Evolutionary conservation across 352 stramenopile species (phyloP).

Genomic region (Hyaloperonospora brassicae): DNA sequence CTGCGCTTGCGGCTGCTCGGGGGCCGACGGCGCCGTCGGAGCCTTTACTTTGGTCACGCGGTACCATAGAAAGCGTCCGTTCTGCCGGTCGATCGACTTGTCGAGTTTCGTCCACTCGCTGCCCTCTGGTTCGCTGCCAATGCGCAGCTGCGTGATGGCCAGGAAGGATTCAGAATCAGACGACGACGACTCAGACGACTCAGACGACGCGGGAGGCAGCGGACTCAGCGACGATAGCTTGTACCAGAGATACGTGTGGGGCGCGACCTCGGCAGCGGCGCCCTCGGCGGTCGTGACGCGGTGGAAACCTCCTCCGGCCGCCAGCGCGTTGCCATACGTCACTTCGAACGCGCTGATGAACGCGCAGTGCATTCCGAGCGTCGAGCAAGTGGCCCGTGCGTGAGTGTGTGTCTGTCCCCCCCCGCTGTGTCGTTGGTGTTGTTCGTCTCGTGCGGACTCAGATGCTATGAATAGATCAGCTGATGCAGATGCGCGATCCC

Average conservation of each 20-base stretch:
- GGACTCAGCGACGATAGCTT: constrained; percentile 28
- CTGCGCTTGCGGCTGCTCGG: not conserved
- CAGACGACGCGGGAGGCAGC: not conserved
- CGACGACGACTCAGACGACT: constrained; percentile 1
- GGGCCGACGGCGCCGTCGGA: constrained; percentile 9
- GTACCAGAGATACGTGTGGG: constrained; percentile 83
- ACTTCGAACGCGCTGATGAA: constrained; percentile 69
- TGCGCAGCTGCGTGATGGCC: constrained; percentile 49
- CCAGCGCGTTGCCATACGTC: constrained; percentile 82
- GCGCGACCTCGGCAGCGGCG: constrained; percentile 67
- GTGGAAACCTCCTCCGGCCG: constrained; percentile 67
- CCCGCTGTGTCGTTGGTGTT: no score
- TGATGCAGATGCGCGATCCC: constrained; percentile 1
- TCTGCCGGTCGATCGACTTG: constrained; percentile 61
- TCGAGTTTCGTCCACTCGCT: constrained; percentile 52
- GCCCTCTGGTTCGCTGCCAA: constrained; percentile 24
- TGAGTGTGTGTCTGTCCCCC: not conserved
- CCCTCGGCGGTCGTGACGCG: constrained; percentile 73
- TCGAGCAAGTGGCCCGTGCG: no score
- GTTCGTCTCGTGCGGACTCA: constrained; percentile 3
- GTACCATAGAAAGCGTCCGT: constrained; percentile 62
- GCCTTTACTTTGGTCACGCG: constrained; percentile 26
- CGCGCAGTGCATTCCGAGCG: constrained; percentile 42
- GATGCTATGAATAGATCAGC: not conserved
- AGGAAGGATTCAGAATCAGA: constrained; percentile 2